Percentiles rank a stretch among this genome's conserved stretches.
These are phyloP conservation scores for Mucor sp. DNA, from an alignment of 371 early-diverging fungal genomes.

Conservation along the genomic window DNA sequence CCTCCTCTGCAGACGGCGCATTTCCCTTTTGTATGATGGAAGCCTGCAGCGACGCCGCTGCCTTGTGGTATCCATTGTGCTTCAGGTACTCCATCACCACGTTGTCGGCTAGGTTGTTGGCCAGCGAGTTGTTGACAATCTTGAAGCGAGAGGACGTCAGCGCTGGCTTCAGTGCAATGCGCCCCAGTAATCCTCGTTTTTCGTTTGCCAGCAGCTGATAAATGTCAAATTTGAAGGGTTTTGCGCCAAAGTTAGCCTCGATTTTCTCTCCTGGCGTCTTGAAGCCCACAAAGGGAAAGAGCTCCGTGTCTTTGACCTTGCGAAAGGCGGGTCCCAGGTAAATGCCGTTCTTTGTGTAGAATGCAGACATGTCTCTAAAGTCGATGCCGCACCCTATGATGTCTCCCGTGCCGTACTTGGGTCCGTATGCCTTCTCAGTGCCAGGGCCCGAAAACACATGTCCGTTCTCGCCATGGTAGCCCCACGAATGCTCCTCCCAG, in stretches of 20 bases:
- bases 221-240: constrained; percentile 86
- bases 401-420: constrained; percentile 90
- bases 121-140: constrained; percentile 3
- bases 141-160: neutral
- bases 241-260: constrained; percentile 91
- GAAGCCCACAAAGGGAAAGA: constrained; percentile 92
- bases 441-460: constrained; percentile 77
- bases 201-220: constrained; percentile 57
- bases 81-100: constrained; percentile 74
- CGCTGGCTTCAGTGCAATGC: constrained; percentile 1
- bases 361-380: constrained; percentile 72
- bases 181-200: constrained; percentile 1
- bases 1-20: neutral
- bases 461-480: constrained; percentile 95
- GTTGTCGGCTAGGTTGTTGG: constrained; percentile 38
- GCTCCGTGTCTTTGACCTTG: constrained; percentile 34
- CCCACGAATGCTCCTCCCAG: constrained; percentile 84
- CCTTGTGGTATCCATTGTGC: constrained; percentile 74
- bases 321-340: constrained; percentile 66
- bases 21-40: neutral
- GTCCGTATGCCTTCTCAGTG: constrained; percentile 83
- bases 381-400: constrained; percentile 92
- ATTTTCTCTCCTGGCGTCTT: constrained; percentile 86
- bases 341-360: constrained; percentile 93
- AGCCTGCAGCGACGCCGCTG: constrained; percentile 61